A percentile compares a stretch with the other conserved stretches of the same genome.
phyloP scores from a whole-genome alignment of 495 filamentous ascomycete species.

The Neurospora sp. region DNA sequence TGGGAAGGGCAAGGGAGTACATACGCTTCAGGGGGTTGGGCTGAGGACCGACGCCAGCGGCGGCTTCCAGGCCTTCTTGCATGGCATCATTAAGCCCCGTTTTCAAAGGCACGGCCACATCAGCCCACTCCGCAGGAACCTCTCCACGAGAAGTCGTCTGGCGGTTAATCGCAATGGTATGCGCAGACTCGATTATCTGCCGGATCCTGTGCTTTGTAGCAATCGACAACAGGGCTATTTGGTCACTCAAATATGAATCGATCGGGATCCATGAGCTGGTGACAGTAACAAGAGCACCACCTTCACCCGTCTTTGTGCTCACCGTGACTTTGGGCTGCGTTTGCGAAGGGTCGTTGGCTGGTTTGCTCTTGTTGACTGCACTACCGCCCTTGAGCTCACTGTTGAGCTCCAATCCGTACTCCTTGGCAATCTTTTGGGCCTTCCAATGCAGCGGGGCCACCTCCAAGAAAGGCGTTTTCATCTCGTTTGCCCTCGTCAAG shows the following conservation, averaged over 20 bases:
- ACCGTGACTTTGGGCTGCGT: conserved; percentile 26
- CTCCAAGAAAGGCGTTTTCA: conserved; percentile 28
- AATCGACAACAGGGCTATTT: conserved; percentile 64
- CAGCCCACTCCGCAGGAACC: conserved; percentile 58
- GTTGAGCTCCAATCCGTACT: conserved; percentile 46
- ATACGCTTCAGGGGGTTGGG: conserved; percentile 54
- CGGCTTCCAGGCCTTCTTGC: conserved; percentile 31
- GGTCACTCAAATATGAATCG: conserved; percentile 58
- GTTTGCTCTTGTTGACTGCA: conserved; percentile 30
- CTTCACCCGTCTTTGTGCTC: conserved; percentile 30
- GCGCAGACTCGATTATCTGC: conserved; percentile 59
- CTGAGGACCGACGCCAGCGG: conserved; percentile 25
- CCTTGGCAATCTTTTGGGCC: conserved; percentile 50
- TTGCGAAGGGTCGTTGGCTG: conserved; percentile 41
- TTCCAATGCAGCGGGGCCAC: conserved; percentile 34
- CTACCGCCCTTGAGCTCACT: conserved; percentile 35
- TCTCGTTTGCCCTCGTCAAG: conserved; percentile 35
- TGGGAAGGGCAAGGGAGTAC: conserved; percentile 2
- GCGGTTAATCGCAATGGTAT: conserved; percentile 51
- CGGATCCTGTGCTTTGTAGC: conserved; percentile 62
- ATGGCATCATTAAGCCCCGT: conserved; percentile 22
- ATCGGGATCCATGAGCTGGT: conserved; percentile 55
- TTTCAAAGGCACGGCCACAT: conserved; percentile 43
- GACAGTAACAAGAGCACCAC: conserved; percentile 46
- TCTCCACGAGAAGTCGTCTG: conserved; percentile 61